Evolutionary conservation across 306 rosid genomes (phyloP).

Genomic region (Argentina anserina): DNA sequence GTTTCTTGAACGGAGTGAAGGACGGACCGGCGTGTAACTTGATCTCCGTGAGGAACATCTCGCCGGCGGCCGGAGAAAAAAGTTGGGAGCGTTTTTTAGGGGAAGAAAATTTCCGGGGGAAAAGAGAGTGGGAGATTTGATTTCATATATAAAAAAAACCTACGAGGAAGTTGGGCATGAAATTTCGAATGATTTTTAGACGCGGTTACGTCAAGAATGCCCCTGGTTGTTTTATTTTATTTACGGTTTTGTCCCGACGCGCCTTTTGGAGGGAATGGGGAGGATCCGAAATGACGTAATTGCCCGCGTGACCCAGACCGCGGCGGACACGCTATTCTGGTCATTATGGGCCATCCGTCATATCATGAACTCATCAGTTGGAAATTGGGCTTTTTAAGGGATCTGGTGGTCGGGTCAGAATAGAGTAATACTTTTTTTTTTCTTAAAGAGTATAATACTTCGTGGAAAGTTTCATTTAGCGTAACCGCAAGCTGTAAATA

Average conservation of each 20-base stretch:
- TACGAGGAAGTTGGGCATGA: neutral
- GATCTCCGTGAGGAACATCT: conserved; percentile 9
- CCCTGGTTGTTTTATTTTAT: neutral
- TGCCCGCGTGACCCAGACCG: neutral
- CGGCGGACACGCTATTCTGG: neutral
- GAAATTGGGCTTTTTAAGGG: too few relatives aligned
- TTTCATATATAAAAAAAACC: neutral
- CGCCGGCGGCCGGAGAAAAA: neutral
- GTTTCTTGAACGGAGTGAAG: neutral
- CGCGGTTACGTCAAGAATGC: neutral
- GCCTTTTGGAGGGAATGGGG: neutral
- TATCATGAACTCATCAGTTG: too few relatives aligned
- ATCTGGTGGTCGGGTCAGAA: too few relatives aligned
- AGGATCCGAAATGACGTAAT: neutral
- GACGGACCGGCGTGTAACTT: neutral
- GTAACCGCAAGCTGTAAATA: neutral
- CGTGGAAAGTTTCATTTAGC: neutral
- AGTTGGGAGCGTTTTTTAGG: neutral
- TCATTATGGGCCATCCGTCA: neutral
- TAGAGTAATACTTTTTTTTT: too few relatives aligned
- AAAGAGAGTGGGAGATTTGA: neutral
- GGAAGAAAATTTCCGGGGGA: neutral
- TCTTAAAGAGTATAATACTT: too few relatives aligned
- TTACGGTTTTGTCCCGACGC: neutral
- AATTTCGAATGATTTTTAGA: neutral